Percentiles rank a stretch among this genome's conserved stretches.
phyloP scores from a whole-genome alignment of 78 protist genomes.

The Cavenderia fasciculata region DNA sequence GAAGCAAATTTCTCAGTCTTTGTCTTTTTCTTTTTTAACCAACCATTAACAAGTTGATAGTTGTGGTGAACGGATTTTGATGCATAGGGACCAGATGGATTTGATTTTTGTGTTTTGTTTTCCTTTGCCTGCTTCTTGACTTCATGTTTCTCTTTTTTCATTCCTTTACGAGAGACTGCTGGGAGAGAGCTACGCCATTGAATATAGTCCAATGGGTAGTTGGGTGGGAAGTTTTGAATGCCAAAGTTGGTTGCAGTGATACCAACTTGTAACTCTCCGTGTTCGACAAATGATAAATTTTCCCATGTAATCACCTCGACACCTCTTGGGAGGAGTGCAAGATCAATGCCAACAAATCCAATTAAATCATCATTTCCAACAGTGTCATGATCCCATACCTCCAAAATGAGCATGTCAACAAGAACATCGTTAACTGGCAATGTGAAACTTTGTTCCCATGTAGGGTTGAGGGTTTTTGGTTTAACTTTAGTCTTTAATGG shows the following conservation, averaged over 20 bases:
- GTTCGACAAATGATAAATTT: constrained; percentile 6
- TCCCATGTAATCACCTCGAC: constrained; percentile 27
- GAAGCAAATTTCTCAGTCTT: background rate
- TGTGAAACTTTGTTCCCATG: background rate
- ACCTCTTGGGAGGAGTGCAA: constrained; percentile 17
- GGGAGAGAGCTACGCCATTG: constrained; percentile 2
- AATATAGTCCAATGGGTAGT: constrained; percentile 4
- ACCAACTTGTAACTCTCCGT: constrained; percentile 29
- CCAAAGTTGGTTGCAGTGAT: constrained; percentile 32
- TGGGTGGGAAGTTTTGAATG: constrained; percentile 7
- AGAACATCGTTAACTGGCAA: background rate
- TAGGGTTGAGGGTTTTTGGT: background rate
- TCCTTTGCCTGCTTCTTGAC: background rate
- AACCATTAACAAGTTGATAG: constrained; percentile 12
- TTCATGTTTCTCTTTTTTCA: background rate
- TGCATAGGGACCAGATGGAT: background rate
- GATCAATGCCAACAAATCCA: constrained; percentile 32
- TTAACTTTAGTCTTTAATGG: background rate
- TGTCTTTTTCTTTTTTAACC: constrained; percentile 3
- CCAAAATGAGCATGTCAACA: background rate
- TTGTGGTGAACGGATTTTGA: background rate
- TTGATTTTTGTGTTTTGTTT: background rate
- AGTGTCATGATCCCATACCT: constrained; percentile 1
- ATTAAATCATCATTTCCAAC: constrained; percentile 25
- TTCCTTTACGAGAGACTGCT: background rate